These are phyloP conservation scores for Gossypium gossypioides DNA, from an alignment of 441 rosid species.

Conservation along the genomic window DNA sequence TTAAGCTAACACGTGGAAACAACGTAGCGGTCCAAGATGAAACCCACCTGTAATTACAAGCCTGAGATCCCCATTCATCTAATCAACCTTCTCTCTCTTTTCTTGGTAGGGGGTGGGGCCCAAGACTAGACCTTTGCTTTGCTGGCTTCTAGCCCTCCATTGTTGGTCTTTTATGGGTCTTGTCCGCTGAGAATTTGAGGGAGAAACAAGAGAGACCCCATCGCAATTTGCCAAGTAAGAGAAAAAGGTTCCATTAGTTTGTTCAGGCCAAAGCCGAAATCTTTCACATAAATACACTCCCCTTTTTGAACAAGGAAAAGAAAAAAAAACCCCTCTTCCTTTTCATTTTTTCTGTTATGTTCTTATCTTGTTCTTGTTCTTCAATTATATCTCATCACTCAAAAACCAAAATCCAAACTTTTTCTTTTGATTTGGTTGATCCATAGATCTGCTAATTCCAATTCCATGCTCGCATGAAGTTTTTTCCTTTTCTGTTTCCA, in stretches of 20 bases:
- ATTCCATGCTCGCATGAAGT: slow-evolving; percentile 15
- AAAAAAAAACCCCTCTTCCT: neutral
- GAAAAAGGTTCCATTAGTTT: neutral
- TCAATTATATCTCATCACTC: neutral
- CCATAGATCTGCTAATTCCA: slow-evolving; percentile 45
- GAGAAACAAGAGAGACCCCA: neutral
- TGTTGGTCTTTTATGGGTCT: slow-evolving; percentile 40
- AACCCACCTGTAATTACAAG: neutral
- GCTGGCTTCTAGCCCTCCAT: slow-evolving; percentile 72
- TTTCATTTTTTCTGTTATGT: neutral
- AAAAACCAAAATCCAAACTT: neutral
- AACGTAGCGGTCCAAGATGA: neutral
- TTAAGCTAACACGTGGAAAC: neutral
- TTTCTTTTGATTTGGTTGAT: slow-evolving; percentile 27
- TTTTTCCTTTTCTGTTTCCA: slow-evolving; percentile 10
- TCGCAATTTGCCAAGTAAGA: neutral
- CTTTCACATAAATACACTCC: neutral
- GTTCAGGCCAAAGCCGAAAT: neutral
- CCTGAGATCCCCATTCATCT: slow-evolving; percentile 28
- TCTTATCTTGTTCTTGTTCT: neutral
- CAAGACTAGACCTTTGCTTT: slow-evolving; percentile 53
- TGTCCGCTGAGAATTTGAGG: neutral
- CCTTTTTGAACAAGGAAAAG: neutral
- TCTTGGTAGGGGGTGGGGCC: neutral
- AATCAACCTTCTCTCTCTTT: neutral